Evolutionary conservation across 495 filamentous ascomycete genomes (phyloP).

Genomic region (Xylaria nigripes): DNA sequence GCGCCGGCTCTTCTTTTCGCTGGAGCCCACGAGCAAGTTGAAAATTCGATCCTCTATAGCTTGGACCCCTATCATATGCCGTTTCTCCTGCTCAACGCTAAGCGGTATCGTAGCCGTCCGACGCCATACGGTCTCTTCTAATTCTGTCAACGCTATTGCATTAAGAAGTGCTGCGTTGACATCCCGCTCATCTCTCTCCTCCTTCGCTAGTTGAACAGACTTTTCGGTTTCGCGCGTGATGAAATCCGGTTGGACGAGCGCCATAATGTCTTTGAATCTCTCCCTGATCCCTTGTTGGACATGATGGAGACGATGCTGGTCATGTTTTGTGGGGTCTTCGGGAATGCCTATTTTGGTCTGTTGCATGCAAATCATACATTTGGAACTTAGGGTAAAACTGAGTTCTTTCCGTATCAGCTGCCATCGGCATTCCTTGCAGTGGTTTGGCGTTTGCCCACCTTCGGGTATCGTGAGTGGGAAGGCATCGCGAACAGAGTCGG

Average conservation of each 20-base stretch:
- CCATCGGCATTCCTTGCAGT: conserved; percentile 22
- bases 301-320: conserved; percentile 16
- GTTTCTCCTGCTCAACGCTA: conserved; percentile 12
- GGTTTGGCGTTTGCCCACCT: conserved; percentile 11
- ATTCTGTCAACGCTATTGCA: conserved; percentile 19
- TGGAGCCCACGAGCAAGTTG: conserved; percentile 14
- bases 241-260: conserved; percentile 20
- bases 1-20: conserved; percentile 9
- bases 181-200: conserved; percentile 16
- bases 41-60: conserved; percentile 16
- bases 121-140: conserved; percentile 22
- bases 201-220: conserved; percentile 10
- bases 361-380: conserved; percentile 19
- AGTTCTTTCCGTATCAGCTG: conserved; percentile 12
- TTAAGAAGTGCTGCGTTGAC: conserved; percentile 19
- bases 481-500: conserved; percentile 14
- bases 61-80: conserved; percentile 11
- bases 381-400: conserved; percentile 15
- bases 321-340: conserved; percentile 4
- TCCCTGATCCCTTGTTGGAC: conserved; percentile 9
- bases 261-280: conserved; percentile 10
- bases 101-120: conserved; percentile 13
- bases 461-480: conserved; percentile 23
- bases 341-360: background rate
- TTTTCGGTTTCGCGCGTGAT: conserved; percentile 16